Conservation (phyloP, 176 grass and related monocot genomes). For the Guadua angustifolia region DNA sequence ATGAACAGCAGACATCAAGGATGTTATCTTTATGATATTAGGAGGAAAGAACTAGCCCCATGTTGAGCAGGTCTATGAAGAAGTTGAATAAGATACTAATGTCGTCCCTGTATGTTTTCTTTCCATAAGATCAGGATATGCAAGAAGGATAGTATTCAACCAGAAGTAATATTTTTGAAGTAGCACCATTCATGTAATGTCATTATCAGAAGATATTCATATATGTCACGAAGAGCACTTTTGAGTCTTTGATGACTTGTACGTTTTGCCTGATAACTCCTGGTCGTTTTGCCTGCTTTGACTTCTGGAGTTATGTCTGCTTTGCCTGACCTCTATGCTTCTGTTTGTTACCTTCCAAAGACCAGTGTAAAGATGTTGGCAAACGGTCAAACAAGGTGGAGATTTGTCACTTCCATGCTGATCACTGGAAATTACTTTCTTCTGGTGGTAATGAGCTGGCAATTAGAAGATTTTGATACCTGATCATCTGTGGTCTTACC, state of each 20-base stretch:
- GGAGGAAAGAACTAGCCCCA: neutral
- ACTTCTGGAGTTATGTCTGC: neutral
- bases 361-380: neutral
- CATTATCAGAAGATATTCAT: neutral
- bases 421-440: neutral
- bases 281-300: neutral
- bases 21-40: neutral
- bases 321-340: neutral
- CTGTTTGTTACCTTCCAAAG: neutral
- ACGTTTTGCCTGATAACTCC: too few species aligned
- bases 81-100: neutral
- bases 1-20: conserved; percentile 3
- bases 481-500: neutral
- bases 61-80: conserved; percentile 3
- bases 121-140: conserved; percentile 5
- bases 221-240: conserved; percentile 2
- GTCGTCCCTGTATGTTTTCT: neutral
- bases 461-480: neutral
- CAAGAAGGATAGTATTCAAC: conserved; percentile 10
- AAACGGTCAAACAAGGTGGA: neutral
- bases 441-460: neutral
- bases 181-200: neutral
- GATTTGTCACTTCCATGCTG: neutral
- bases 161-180: conserved; percentile 29
- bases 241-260: neutral